Percentiles rank a stretch among this genome's conserved stretches.
Evolutionary conservation across 192 early-diverging fungal species (phyloP).

Genomic region (Backusella tarrabulga): DNA sequence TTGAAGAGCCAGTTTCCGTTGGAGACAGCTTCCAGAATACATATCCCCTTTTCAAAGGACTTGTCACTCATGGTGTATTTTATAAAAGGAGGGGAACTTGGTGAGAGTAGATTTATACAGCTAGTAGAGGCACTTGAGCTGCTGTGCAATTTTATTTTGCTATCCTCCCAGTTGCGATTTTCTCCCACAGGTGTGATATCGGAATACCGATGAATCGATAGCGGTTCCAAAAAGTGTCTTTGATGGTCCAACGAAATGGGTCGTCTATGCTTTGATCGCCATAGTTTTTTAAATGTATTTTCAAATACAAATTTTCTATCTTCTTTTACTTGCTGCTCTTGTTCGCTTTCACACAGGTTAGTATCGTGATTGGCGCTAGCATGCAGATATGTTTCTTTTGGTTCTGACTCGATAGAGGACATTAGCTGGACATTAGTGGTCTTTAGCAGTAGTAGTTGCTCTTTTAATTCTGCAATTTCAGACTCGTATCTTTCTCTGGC

Average conservation of each 20-base stretch:
- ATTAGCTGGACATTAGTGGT: not conserved
- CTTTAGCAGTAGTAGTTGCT: not conserved
- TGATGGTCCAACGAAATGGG: not conserved
- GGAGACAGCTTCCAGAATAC: not conserved
- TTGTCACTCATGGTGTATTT: not conserved
- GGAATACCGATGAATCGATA: not conserved
- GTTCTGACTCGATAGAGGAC: not conserved
- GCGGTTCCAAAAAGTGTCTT: not conserved
- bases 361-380: not conserved
- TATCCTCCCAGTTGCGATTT: not conserved
- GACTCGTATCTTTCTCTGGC: not conserved
- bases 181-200: not conserved
- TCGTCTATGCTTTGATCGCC: not conserved
- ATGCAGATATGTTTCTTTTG: not conserved
- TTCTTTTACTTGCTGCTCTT: not conserved
- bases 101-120: not conserved
- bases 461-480: slow-evolving; percentile 5
- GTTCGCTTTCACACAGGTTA: not conserved
- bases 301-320: slow-evolving; percentile 3
- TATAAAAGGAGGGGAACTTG: not conserved
- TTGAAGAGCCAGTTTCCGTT: slow-evolving; percentile 68
- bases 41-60: not conserved
- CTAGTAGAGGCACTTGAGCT: not conserved
- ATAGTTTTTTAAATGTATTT: slow-evolving; percentile 2
- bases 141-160: not conserved